These are phyloP conservation scores for Diaporthe velutina DNA, from an alignment of 2,329 filamentous ascomycete genomes.

Conservation along the genomic window DNA sequence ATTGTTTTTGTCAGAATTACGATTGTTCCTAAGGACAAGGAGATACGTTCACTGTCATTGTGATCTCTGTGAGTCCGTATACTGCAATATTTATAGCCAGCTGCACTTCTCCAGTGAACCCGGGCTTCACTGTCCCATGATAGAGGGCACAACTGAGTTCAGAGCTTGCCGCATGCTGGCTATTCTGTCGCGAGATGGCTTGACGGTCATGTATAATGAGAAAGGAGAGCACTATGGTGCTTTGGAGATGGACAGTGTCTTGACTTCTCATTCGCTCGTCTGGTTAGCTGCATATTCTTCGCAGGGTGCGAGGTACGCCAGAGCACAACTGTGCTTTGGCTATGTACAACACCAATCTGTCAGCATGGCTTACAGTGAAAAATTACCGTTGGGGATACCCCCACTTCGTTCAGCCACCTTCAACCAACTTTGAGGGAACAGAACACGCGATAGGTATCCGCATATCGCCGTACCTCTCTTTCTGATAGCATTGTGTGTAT, in stretches of 20 bases:
- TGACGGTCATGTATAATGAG: not conserved
- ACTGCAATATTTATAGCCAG: not conserved
- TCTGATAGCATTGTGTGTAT: not conserved
- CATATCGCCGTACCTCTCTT: not conserved
- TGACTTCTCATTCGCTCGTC: not conserved
- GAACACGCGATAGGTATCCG: not conserved
- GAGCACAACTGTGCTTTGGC: constrained; percentile 21
- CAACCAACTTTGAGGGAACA: not conserved
- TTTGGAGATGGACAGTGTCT: not conserved
- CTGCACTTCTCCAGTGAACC: not conserved
- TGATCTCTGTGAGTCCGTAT: not conserved
- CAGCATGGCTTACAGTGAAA: not conserved
- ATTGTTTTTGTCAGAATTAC: not conserved
- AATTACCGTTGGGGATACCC: not conserved
- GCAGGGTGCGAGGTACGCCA: not conserved
- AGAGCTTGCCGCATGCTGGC: not conserved
- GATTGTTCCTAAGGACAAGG: not conserved
- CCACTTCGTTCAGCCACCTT: not conserved
- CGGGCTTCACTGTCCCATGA: not conserved
- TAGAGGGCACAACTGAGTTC: not conserved
- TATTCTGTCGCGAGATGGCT: not conserved
- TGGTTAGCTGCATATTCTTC: not conserved
- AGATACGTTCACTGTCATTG: not conserved
- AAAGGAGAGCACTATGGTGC: not conserved
- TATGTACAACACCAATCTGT: not conserved